A percentile compares a stretch with the other conserved stretches of the same genome.
Conservation (phyloP, 2,329 filamentous ascomycete species). For the Paraconiothyrium sp. region DNA sequence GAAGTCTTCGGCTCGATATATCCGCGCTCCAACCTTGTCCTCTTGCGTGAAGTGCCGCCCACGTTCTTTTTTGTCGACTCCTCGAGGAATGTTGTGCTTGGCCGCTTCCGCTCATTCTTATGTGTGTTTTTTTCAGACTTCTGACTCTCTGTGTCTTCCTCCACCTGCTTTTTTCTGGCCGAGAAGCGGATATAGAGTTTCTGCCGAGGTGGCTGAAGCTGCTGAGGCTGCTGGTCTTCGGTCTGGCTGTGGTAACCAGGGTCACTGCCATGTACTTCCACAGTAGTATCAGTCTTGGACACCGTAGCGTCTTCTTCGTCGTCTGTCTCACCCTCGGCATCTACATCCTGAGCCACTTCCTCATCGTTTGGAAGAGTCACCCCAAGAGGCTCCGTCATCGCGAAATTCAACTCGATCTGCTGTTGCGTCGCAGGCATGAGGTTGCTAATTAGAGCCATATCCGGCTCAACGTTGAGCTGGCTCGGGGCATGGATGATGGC, state of each 20-base stretch:
- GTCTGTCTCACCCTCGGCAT: neutral
- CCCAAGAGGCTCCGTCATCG: slow-evolving; percentile 1
- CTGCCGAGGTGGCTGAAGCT: neutral
- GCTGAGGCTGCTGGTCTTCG: neutral
- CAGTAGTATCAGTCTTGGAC: too few species aligned
- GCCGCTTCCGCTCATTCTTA: neutral
- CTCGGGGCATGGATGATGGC: neutral
- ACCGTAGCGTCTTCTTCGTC: neutral
- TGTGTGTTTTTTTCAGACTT: neutral
- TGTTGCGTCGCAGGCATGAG: neutral
- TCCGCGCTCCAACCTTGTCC: neutral
- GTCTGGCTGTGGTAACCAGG: neutral
- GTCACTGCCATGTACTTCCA: neutral
- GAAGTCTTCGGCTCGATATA: neutral
- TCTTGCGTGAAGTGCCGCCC: neutral
- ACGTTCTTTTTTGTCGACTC: neutral
- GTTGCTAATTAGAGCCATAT: neutral
- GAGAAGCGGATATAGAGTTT: slow-evolving; percentile 1
- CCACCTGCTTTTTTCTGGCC: neutral
- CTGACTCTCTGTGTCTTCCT: neutral
- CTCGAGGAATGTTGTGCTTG: neutral
- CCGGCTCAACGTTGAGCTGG: neutral
- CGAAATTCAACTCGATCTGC: neutral
- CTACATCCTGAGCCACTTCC: neutral
- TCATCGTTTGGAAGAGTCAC: neutral